A percentile compares a stretch with the other conserved stretches of the same genome.
phyloP scores from a whole-genome alignment of 2,329 filamentous ascomycete genomes.

The Pseudophaeomoniella oleicola region DNA sequence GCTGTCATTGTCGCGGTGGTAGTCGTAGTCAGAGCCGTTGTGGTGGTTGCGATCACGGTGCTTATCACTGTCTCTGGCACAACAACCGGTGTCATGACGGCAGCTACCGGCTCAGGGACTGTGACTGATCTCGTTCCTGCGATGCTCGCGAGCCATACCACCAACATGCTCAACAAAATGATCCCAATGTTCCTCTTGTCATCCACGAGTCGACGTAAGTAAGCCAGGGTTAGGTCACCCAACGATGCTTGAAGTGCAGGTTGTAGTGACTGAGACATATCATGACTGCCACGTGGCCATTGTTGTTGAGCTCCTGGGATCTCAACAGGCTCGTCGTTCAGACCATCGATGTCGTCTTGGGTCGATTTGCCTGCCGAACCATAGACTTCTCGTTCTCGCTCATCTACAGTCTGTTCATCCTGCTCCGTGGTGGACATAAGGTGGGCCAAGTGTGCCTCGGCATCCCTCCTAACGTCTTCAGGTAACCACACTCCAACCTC shows the following conservation, averaged over 20 bases:
- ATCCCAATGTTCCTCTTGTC: slow-evolving; percentile 41
- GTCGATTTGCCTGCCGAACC: slow-evolving; percentile 5
- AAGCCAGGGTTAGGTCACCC: slow-evolving; percentile 28
- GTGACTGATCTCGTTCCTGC: neutral
- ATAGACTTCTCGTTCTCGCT: slow-evolving; percentile 10
- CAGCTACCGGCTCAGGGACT: neutral
- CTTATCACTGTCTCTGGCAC: neutral
- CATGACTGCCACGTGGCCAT: neutral
- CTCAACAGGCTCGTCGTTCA: slow-evolving; percentile 3
- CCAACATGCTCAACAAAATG: slow-evolving; percentile 26
- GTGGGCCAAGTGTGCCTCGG: slow-evolving; percentile 30
- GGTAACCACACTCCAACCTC: slow-evolving; percentile 64
- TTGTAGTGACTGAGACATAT: neutral
- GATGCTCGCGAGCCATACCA: slow-evolving; percentile 24
- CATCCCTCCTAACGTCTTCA: slow-evolving; percentile 32
- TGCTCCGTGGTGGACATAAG: slow-evolving; percentile 19
- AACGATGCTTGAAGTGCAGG: neutral
- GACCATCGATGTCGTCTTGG: slow-evolving; percentile 12
- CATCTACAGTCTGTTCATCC: slow-evolving; percentile 7
- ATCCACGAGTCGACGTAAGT: slow-evolving; percentile 33
- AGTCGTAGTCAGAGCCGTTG: neutral
- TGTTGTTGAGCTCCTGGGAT: slow-evolving; percentile 3
- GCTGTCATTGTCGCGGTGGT: neutral
- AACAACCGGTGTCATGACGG: too few species aligned
- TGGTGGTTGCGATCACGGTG: neutral